Conservation (phyloP, 1,139 yeast species). For the Suhomyces wounanorum region DNA sequence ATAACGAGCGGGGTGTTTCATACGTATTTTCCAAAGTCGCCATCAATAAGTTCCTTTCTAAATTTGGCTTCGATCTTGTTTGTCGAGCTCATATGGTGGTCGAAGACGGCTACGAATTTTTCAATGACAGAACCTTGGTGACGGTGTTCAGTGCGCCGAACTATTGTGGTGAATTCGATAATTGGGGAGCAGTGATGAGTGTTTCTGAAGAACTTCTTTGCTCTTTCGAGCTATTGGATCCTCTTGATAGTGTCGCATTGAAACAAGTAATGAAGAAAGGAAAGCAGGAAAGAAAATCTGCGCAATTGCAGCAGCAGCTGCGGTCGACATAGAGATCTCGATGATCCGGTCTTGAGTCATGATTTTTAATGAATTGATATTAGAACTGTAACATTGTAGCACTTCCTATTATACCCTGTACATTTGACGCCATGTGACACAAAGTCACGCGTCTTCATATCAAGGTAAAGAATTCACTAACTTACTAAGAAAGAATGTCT, state of each 20-base stretch:
- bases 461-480: background rate
- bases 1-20: conserved; percentile 96
- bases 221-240: conserved; percentile 89
- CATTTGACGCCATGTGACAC: background rate
- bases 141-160: conserved; percentile 97
- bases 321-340: conserved; percentile 1
- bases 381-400: background rate
- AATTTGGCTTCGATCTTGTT: conserved; percentile 90
- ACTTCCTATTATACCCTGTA: too few relatives aligned
- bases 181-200: conserved; percentile 99
- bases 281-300: conserved; percentile 71
- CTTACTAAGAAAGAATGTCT: background rate
- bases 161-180: conserved; percentile 97
- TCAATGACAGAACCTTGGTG: conserved; percentile 88
- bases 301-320: conserved; percentile 34
- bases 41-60: conserved; percentile 81
- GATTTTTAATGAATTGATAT: conserved; percentile 6
- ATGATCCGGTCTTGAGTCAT: conserved; percentile 1
- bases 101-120: conserved; percentile 97
- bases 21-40: conserved; percentile 94
- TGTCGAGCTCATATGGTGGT: conserved; percentile 99
- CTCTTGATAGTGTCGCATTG: conserved; percentile 88
- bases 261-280: conserved; percentile 92
- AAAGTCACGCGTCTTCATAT: background rate
- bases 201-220: conserved; percentile 91